A percentile compares a stretch with the other conserved stretches of the same genome.
phyloP scores from a whole-genome alignment of 495 filamentous ascomycete genomes.

The Talaromyces proteolyticus region DNA sequence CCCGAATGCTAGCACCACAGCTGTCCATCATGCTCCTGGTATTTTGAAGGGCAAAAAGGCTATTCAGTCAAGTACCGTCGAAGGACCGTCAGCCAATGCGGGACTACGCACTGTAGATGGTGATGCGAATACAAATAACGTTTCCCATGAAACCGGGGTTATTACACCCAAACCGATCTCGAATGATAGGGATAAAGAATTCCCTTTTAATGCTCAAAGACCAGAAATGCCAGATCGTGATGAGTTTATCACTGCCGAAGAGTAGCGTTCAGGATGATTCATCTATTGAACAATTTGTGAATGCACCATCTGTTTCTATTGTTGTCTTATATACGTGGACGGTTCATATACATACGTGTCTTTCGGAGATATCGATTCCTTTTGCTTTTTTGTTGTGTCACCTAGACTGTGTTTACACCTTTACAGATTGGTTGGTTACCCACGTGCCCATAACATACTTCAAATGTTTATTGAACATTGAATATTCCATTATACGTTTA shows the following conservation, averaged over 20 bases:
- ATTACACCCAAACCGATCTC: too few relatives aligned
- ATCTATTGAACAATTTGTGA: too few relatives aligned
- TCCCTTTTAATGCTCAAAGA: constrained; percentile 9
- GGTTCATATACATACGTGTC: neutral
- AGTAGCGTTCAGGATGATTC: too few relatives aligned
- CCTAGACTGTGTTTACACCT: too few relatives aligned
- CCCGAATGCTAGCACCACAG: constrained; percentile 1
- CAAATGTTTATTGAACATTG: too few relatives aligned
- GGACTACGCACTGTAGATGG: neutral
- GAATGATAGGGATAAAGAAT: too few relatives aligned
- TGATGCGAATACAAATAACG: neutral
- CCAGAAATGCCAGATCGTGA: constrained; percentile 26
- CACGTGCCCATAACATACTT: too few relatives aligned
- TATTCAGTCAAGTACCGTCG: neutral
- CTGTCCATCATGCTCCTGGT: neutral
- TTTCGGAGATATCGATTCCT: neutral
- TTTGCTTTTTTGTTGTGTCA: neutral
- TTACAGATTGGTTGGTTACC: too few relatives aligned
- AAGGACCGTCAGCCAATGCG: neutral
- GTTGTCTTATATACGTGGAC: neutral
- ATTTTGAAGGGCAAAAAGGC: neutral
- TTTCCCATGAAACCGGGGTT: too few relatives aligned
- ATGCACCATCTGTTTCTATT: neutral
- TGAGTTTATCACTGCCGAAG: constrained; percentile 19
- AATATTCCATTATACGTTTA: too few relatives aligned